These are phyloP conservation scores for Neoboletus brunneissimus DNA, from an alignment of 768 basidiomycete genomes.

Conservation along the genomic window DNA sequence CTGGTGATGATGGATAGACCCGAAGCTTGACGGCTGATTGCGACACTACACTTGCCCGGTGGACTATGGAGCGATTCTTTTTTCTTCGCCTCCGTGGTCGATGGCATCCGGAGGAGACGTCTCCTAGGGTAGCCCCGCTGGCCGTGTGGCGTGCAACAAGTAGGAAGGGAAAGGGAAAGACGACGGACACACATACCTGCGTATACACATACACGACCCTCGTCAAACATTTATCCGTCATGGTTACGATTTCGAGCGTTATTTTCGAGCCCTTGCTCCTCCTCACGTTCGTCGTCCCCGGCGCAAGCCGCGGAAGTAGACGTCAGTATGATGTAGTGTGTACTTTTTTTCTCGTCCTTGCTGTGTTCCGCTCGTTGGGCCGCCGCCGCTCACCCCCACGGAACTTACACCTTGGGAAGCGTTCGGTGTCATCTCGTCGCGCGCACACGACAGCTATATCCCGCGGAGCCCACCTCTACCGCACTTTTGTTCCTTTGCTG, in stretches of 20 bases:
- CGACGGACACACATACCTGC: too few species aligned
- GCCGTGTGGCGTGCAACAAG: not conserved
- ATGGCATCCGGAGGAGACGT: too few species aligned
- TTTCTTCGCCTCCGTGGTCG: not conserved
- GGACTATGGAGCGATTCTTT: not conserved
- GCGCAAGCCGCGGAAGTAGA: too few species aligned
- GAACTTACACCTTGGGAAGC: not conserved
- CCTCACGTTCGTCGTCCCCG: too few species aligned
- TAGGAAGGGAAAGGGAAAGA: not conserved
- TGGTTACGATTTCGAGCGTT: not conserved
- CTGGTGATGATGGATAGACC: too few species aligned
- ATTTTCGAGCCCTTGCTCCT: too few species aligned
- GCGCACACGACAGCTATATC: not conserved
- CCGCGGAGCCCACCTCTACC: not conserved
- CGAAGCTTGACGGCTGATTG: too few species aligned
- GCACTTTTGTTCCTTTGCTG: not conserved
- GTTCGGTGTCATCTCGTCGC: not conserved
- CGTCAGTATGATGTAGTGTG: too few species aligned
- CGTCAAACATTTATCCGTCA: not conserved
- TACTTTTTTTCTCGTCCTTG: not conserved
- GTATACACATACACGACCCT: too few species aligned
- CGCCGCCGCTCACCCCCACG: not conserved
- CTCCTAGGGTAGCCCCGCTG: not conserved
- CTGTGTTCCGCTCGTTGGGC: not conserved
- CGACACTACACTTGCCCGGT: too few species aligned